A percentile compares a stretch with the other conserved stretches of the same genome.
These are phyloP conservation scores for Glebionis coronaria DNA, from an alignment of 129 eudicot genomes.

Conservation along the genomic window DNA sequence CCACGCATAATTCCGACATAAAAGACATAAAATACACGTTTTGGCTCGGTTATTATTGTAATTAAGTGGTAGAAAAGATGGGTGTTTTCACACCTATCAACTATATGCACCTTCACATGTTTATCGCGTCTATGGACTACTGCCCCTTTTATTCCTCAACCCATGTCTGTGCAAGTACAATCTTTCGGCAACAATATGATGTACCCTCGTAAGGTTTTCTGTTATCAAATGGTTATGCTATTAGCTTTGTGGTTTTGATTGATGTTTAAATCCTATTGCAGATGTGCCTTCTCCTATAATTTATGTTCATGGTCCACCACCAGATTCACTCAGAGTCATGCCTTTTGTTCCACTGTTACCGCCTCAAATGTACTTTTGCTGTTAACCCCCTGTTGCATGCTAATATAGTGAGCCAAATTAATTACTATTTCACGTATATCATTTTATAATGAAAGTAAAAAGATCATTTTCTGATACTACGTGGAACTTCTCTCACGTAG, in stretches of 20 bases:
- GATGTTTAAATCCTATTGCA: constrained; percentile 30
- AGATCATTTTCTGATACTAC: not conserved
- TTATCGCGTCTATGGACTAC: too few relatives aligned
- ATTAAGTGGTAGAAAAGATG: too few relatives aligned
- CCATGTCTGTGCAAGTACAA: constrained; percentile 44
- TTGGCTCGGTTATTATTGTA: too few relatives aligned
- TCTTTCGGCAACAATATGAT: constrained; percentile 56
- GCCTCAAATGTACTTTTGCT: constrained; percentile 41
- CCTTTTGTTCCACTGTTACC: constrained; percentile 49
- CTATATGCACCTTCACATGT: too few relatives aligned
- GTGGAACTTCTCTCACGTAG: constrained; percentile 2
- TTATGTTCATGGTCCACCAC: constrained; percentile 42
- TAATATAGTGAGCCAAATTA: constrained; percentile 69
- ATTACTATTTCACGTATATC: constrained; percentile 81
- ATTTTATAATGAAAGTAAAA: not conserved
- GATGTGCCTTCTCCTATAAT: constrained; percentile 44
- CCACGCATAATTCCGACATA: too few relatives aligned
- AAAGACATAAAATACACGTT: too few relatives aligned
- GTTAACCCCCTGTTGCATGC: too few relatives aligned
- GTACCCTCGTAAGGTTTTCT: constrained; percentile 54
- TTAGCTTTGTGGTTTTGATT: constrained; percentile 6
- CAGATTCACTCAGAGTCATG: constrained; percentile 46
- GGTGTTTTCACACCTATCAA: too few relatives aligned
- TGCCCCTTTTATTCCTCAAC: constrained; percentile 44
- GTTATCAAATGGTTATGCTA: constrained; percentile 2